These are phyloP conservation scores for Rehmannia glutinosa DNA, from an alignment of 257 asterid genomes.

Conservation along the genomic window DNA sequence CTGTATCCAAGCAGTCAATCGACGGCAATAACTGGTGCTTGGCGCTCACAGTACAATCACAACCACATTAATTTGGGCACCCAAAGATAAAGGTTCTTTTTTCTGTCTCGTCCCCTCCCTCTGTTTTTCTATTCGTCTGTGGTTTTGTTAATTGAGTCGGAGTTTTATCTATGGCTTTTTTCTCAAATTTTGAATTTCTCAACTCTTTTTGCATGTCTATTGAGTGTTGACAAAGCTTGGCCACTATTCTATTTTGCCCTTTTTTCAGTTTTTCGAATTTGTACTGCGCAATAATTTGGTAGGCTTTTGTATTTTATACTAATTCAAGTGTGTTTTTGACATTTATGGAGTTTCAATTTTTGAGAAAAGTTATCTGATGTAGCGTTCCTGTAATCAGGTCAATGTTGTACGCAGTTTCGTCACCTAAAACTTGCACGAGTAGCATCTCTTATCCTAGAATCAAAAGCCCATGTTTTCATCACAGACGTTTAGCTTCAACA, in stretches of 20 bases:
- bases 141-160: not conserved
- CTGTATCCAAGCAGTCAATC: not conserved
- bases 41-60: not conserved
- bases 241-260: not conserved
- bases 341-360: not conserved
- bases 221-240: no score
- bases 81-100: not conserved
- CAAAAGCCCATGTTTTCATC: slow-evolving; percentile 35
- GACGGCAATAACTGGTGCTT: not conserved
- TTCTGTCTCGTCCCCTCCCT: not conserved
- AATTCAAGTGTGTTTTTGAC: slow-evolving; percentile 1
- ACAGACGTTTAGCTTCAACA: slow-evolving; percentile 30
- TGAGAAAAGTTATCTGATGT: slow-evolving; percentile 3
- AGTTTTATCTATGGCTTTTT: not conserved
- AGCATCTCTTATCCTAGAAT: slow-evolving; percentile 37
- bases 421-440: slow-evolving; percentile 36
- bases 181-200: not conserved
- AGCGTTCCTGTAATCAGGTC: slow-evolving; percentile 26
- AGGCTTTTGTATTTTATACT: not conserved
- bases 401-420: slow-evolving; percentile 60
- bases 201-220: no score
- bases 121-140: not conserved
- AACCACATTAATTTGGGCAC: not conserved
- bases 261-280: not conserved
- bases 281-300: not conserved